Conservation (phyloP, 768 basidiomycete species). For the Coprinopsis marcescibilis region DNA sequence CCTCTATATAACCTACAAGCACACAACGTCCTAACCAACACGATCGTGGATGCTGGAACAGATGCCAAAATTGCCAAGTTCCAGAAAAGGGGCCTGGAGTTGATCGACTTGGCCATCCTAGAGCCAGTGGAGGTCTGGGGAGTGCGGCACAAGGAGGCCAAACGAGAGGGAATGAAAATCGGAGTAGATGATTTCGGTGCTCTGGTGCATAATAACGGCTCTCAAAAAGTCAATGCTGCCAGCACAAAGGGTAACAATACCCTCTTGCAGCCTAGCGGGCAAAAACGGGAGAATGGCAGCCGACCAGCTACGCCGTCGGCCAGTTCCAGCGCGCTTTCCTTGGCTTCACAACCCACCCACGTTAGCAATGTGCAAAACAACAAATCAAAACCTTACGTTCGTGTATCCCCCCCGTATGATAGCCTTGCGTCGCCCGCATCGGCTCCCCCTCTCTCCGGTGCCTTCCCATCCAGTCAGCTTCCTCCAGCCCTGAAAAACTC, state of each 20-base stretch:
- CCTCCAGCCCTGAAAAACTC: not conserved
- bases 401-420: constrained; percentile 9
- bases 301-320: constrained; percentile 20
- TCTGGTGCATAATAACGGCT: constrained; percentile 12
- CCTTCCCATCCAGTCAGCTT: constrained; percentile 8
- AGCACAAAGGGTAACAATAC: constrained; percentile 12
- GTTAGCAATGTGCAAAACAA: constrained; percentile 12
- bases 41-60: constrained; percentile 82
- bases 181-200: constrained; percentile 26
- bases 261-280: constrained; percentile 14
- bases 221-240: constrained; percentile 10
- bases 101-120: constrained; percentile 71
- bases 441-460: constrained; percentile 8
- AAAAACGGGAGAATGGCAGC: constrained; percentile 7
- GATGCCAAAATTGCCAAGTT: constrained; percentile 83
- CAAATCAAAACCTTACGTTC: constrained; percentile 1
- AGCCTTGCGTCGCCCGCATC: constrained; percentile 12
- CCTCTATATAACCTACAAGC: constrained; percentile 85
- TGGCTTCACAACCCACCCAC: constrained; percentile 14
- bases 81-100: constrained; percentile 63
- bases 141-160: constrained; percentile 23
- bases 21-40: constrained; percentile 83
- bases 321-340: constrained; percentile 23
- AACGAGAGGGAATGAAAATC: constrained; percentile 25
- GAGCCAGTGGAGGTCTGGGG: constrained; percentile 78